A percentile compares a stretch with the other conserved stretches of the same genome.
Evolutionary conservation across 345 rosid species (phyloP).

Genomic region (Eucalyptus pauciflora): DNA sequence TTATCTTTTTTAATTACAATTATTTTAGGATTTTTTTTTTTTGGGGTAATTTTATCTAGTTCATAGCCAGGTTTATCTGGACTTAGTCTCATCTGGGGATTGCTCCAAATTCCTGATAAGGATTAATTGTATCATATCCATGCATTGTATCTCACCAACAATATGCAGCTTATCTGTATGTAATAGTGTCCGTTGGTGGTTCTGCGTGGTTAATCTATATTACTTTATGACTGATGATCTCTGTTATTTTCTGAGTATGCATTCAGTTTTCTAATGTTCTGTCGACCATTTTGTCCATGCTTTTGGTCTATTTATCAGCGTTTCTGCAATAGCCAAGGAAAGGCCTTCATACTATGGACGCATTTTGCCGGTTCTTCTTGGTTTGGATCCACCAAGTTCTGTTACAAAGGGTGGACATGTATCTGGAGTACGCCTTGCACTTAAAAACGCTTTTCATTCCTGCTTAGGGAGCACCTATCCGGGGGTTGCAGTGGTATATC

Average conservation of each 20-base stretch:
- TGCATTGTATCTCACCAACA: neutral
- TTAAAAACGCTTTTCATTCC: constrained; percentile 57
- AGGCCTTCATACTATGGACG: constrained; percentile 89
- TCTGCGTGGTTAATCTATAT: neutral
- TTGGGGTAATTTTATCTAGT: neutral
- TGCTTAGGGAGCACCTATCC: constrained; percentile 86
- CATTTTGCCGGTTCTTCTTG: constrained; percentile 85
- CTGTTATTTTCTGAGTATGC: neutral
- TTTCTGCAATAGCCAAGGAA: constrained; percentile 76
- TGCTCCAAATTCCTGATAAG: neutral
- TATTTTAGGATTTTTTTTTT: neutral
- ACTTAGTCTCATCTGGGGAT: neutral
- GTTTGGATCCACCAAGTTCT: constrained; percentile 65
- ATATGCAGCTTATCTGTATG: neutral
- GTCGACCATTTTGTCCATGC: neutral
- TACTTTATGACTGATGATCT: neutral
- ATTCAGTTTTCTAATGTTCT: neutral
- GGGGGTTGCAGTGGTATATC: constrained; percentile 89
- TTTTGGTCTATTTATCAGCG: constrained; percentile 31
- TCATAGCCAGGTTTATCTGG: neutral
- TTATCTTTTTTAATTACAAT: neutral
- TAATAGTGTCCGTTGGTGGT: neutral
- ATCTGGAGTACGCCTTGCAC: constrained; percentile 52
- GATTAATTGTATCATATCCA: neutral
- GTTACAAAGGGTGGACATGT: constrained; percentile 47